phyloP scores from a whole-genome alignment of 2,329 filamentous ascomycete genomes.

The Orbilia ellipsospora region DNA sequence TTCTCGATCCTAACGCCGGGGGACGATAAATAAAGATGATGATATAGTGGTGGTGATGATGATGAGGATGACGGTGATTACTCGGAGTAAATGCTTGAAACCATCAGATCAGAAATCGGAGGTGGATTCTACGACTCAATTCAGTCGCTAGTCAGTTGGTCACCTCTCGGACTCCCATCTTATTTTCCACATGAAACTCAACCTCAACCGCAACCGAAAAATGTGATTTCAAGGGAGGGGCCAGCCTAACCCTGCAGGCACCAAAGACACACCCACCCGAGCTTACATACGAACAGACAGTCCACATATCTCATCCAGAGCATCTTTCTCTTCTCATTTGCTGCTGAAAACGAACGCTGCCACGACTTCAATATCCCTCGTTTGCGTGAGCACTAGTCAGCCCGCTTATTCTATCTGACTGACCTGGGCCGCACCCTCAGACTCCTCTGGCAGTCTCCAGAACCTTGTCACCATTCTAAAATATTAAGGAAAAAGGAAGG shows the following conservation, averaged over 20 bases:
- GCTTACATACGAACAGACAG: background rate
- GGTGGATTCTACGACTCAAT: background rate
- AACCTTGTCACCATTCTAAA: background rate
- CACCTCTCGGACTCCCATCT: constrained; percentile 2
- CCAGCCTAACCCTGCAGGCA: constrained; percentile 23
- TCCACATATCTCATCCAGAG: background rate
- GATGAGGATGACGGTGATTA: too few species aligned
- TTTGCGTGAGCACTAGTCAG: constrained; percentile 46
- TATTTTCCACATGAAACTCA: constrained; percentile 37
- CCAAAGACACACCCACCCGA: constrained; percentile 4
- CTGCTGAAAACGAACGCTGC: constrained; percentile 31
- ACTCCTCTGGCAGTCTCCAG: background rate
- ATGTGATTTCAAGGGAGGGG: constrained; percentile 33
- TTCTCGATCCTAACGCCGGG: background rate
- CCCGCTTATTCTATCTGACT: constrained; percentile 11
- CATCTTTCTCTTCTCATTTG: background rate
- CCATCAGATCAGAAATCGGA: too few species aligned
- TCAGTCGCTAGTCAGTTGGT: background rate
- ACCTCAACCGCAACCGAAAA: constrained; percentile 31
- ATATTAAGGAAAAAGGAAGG: background rate
- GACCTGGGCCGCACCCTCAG: background rate
- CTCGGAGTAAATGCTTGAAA: too few species aligned
- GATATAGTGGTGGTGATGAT: too few species aligned
- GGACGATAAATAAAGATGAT: too few species aligned
- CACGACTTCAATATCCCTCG: constrained; percentile 42